Conservation (phyloP, 202 grass and related monocot genomes). For the Zoysia matrella region DNA sequence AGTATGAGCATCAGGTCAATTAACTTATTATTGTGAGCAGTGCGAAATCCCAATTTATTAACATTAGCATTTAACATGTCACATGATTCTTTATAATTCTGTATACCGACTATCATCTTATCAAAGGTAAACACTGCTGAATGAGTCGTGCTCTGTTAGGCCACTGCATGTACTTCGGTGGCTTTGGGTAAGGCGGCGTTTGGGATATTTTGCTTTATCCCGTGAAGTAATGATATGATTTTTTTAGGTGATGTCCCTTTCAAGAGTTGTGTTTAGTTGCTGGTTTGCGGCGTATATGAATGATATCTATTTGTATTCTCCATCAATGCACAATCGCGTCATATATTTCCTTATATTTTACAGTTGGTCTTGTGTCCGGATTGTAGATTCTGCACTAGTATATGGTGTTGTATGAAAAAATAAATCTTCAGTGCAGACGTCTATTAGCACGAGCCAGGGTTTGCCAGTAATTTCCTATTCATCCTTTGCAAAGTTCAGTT, state of each 20-base stretch:
- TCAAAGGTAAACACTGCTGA: not conserved
- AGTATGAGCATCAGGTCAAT: slow-evolving; percentile 50
- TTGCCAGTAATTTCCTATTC: not conserved
- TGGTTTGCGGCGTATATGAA: not conserved
- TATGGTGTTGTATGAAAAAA: too few species aligned
- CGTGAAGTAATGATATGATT: not conserved
- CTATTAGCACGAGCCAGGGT: not conserved
- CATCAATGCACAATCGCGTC: not conserved
- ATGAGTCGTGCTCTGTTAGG: not conserved
- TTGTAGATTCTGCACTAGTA: not conserved
- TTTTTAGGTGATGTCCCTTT: not conserved
- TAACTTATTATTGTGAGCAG: slow-evolving; percentile 38
- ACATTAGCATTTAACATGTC: not conserved
- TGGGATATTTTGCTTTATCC: not conserved
- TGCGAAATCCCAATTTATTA: slow-evolving; percentile 28
- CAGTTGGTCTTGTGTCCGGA: too few species aligned
- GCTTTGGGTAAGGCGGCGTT: not conserved
- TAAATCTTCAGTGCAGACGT: not conserved
- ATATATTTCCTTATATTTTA: too few species aligned
- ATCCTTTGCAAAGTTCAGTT: not conserved
- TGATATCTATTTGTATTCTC: not conserved
- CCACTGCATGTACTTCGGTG: not conserved
- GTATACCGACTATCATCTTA: not conserved
- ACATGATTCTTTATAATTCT: slow-evolving; percentile 10
- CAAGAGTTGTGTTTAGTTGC: not conserved